Evolutionary conservation across 1,284 basidiomycete genomes (phyloP).

Genomic region (Cryptococcus maquisensis): DNA sequence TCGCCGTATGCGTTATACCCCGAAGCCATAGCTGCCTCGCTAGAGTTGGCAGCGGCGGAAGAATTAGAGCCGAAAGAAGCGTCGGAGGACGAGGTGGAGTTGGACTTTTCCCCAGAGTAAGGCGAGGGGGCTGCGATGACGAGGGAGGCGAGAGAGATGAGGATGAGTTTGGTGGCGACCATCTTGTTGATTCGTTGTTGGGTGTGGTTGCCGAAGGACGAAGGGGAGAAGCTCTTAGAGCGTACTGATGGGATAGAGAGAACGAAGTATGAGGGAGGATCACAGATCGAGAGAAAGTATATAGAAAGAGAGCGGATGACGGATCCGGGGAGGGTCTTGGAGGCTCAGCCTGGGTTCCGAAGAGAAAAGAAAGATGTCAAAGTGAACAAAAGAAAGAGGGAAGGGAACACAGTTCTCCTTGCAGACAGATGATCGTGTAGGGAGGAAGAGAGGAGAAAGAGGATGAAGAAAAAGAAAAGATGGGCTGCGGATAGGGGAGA

Average conservation of each 20-base stretch:
- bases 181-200: not conserved
- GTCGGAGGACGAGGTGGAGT: not conserved
- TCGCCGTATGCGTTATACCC: not conserved
- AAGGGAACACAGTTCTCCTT: no score
- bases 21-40: not conserved
- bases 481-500: no score
- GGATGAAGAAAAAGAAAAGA: no score
- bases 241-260: not conserved
- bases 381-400: no score
- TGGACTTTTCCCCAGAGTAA: not conserved
- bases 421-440: no score
- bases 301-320: not conserved
- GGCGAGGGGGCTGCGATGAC: not conserved
- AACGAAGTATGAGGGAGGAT: not conserved
- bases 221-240: not conserved
- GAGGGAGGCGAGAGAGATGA: slow-evolving; percentile 1
- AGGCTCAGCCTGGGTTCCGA: no score
- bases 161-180: not conserved
- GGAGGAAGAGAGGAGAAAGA: no score
- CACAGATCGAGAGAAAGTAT: not conserved
- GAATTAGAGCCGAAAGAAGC: not conserved
- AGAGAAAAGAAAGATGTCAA: no score
- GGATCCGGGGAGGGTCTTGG: no score
- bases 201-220: not conserved
- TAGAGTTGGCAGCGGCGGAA: not conserved